A percentile compares a stretch with the other conserved stretches of the same genome.
Conservation (phyloP, 2,329 filamentous ascomycete genomes). For the Aspergillus niger region DNA sequence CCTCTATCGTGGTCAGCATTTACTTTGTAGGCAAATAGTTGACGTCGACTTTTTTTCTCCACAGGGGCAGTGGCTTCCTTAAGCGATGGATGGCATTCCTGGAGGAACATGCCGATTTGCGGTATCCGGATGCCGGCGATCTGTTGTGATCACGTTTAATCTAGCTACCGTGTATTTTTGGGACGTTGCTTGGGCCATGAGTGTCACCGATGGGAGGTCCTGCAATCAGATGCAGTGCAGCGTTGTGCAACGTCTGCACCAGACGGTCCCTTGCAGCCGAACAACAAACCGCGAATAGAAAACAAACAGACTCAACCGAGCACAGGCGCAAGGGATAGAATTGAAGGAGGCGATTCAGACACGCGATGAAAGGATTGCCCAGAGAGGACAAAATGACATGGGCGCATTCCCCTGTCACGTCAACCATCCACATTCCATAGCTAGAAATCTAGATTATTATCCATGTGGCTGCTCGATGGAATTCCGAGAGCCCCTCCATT, state of each 20-base stretch:
- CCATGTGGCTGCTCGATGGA: background rate
- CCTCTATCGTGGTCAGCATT: conserved; percentile 1
- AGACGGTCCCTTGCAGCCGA: background rate
- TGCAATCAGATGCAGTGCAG: background rate
- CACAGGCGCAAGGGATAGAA: background rate
- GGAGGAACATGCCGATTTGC: conserved; percentile 84
- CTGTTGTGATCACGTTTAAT: conserved; percentile 27
- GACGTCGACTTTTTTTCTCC: conserved; percentile 11
- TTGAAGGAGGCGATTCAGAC: background rate
- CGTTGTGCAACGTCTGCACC: background rate
- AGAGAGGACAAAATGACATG: background rate
- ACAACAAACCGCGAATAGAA: background rate
- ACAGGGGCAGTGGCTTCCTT: conserved; percentile 79
- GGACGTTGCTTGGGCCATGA: background rate
- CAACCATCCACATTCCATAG: background rate
- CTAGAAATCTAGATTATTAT: background rate
- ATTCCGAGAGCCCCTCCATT: background rate
- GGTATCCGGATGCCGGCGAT: conserved; percentile 71
- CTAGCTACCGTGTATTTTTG: background rate
- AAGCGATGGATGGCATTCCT: conserved; percentile 89
- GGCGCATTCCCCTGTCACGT: background rate
- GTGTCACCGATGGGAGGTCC: background rate
- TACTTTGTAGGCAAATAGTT: background rate
- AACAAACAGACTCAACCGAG: background rate
- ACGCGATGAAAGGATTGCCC: too few relatives aligned